These are phyloP conservation scores for Ganoderma multipileum DNA, from an alignment of 1,284 basidiomycete species.

Conservation along the genomic window DNA sequence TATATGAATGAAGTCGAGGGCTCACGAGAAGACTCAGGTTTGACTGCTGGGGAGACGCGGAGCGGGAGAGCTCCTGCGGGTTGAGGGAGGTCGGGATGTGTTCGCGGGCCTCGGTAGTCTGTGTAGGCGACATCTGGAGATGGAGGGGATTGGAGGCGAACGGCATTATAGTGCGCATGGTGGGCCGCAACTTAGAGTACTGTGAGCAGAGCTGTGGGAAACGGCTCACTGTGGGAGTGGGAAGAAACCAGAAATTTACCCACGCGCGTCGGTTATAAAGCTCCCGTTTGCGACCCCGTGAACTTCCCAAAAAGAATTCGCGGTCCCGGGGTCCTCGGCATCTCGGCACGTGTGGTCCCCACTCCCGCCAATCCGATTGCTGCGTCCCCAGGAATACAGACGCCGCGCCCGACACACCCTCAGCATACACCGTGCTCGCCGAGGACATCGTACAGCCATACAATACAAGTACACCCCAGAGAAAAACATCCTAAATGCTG, in stretches of 20 bases:
- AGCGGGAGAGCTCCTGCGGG: conserved; percentile 45
- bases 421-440: conserved; percentile 7
- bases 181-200: conserved; percentile 36
- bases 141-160: conserved; percentile 44
- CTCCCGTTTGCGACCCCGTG: conserved; percentile 39
- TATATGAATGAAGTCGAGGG: conserved; percentile 40
- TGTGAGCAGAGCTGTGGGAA: conserved; percentile 40
- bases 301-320: conserved; percentile 27
- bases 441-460: conserved; percentile 4
- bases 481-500: conserved; percentile 3
- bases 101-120: conserved; percentile 43
- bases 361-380: neutral
- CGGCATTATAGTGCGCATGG: conserved; percentile 44
- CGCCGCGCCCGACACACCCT: conserved; percentile 8
- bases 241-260: conserved; percentile 44
- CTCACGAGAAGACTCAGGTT: conserved; percentile 50
- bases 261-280: conserved; percentile 46
- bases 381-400: neutral
- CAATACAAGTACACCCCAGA: conserved; percentile 1
- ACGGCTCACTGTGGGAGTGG: conserved; percentile 43
- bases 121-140: conserved; percentile 52
- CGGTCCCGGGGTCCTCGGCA: conserved; percentile 35
- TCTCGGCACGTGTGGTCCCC: conserved; percentile 25
- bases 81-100: conserved; percentile 38
- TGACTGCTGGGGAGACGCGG: conserved; percentile 46